Conservation (phyloP, 805 yeast species). For the Candida odintsovae region DNA sequence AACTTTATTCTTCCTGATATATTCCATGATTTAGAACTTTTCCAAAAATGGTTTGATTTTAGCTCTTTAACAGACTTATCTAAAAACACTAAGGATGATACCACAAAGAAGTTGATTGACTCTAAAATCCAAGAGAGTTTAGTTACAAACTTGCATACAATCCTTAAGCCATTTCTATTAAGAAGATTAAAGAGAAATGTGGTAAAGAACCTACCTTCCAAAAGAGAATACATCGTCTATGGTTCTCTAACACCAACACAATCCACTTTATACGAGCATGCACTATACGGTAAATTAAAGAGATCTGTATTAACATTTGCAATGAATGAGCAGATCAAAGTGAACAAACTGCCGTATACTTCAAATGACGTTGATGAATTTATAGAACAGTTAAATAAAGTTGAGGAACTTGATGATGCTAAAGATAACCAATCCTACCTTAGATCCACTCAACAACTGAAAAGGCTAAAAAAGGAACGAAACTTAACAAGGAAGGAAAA, state of each 20-base stretch:
- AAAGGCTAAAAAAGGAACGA: neutral
- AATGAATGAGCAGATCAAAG: constrained; percentile 44
- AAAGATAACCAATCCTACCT: constrained; percentile 5
- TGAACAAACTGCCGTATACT: constrained; percentile 27
- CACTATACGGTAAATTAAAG: constrained; percentile 40
- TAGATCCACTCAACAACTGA: constrained; percentile 8
- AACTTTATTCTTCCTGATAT: constrained; percentile 92
- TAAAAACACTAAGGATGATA: constrained; percentile 26
- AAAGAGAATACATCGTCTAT: constrained; percentile 82
- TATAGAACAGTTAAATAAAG: constrained; percentile 7
- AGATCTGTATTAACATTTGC: constrained; percentile 39
- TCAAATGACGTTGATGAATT: constrained; percentile 32
- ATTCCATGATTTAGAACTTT: constrained; percentile 81
- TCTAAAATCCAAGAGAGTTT: constrained; percentile 53
- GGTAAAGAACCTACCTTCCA: constrained; percentile 68
- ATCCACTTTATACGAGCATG: constrained; percentile 50
- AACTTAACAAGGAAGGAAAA: constrained; percentile 6
- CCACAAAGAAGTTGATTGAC: constrained; percentile 47
- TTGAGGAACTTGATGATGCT: constrained; percentile 10
- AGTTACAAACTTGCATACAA: constrained; percentile 75
- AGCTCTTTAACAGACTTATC: constrained; percentile 44
- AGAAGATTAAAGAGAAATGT: constrained; percentile 78
- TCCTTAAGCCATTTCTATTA: constrained; percentile 80
- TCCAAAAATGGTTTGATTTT: constrained; percentile 93
- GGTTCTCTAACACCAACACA: constrained; percentile 63